Evolutionary conservation across 345 rosid species (phyloP).

Genomic region (Moricandia arvensis): DNA sequence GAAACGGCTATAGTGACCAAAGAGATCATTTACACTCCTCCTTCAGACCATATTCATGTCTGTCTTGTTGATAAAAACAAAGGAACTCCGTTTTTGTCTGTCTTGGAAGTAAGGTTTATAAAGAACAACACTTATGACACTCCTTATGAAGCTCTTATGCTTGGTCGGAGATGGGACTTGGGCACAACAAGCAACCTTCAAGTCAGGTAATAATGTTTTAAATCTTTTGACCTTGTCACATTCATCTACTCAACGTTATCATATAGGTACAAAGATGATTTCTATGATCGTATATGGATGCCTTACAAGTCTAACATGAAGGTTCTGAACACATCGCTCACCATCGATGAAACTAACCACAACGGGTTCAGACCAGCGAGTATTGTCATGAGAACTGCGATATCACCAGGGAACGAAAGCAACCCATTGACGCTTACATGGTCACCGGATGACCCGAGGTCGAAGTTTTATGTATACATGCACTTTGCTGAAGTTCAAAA

Average conservation of each 20-base stretch:
- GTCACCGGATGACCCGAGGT: slow-evolving; percentile 1
- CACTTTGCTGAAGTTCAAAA: background rate
- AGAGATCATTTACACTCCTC: slow-evolving; percentile 13
- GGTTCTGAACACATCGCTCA: background rate
- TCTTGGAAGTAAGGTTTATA: slow-evolving; percentile 4
- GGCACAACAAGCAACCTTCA: slow-evolving; percentile 24
- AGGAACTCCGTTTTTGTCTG: slow-evolving; percentile 23
- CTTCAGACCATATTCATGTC: slow-evolving; percentile 9
- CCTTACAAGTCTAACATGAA: background rate
- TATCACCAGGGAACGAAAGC: slow-evolving; percentile 22
- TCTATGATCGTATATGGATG: slow-evolving; percentile 19
- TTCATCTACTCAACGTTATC: background rate
- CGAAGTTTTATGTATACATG: background rate
- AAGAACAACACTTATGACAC: slow-evolving; percentile 2
- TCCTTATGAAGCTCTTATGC: slow-evolving; percentile 17
- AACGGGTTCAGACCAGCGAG: slow-evolving; percentile 24
- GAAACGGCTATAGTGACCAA: slow-evolving; percentile 16
- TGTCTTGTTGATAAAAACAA: slow-evolving; percentile 19
- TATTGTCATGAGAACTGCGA: slow-evolving; percentile 38
- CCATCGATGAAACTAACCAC: slow-evolving; percentile 17
- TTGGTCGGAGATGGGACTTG: slow-evolving; percentile 21
- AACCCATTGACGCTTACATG: background rate
- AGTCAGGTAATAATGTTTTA: slow-evolving; percentile 18
- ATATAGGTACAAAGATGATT: slow-evolving; percentile 27
- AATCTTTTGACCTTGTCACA: no score